Evolutionary conservation across 192 early-diverging fungal genomes (phyloP), one percentile per base, ranked within the genome.

Genomic region (Mortierella antarctica): DNA sequence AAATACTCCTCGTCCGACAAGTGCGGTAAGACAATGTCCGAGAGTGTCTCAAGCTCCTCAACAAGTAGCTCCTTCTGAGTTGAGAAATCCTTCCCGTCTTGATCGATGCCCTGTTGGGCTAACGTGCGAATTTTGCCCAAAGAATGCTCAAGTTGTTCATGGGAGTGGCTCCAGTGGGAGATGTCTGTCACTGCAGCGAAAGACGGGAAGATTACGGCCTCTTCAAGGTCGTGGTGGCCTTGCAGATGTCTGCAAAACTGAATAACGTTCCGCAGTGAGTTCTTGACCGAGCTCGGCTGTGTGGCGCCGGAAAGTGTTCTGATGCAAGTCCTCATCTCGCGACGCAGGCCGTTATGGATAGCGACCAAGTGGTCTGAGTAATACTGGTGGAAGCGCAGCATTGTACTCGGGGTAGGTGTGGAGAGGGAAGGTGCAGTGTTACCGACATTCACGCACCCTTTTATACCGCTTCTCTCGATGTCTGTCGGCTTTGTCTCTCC

Each of bases 11-110:
- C 77, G 39, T 80, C 77, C 39, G 51, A 52, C 9, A 80, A 55
- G 47, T 80, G 77, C 41, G 77, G 77, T 23, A 80, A 49, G 49
- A 80, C 77, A 58, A 80, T 80, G 42, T 80, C 77, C 1, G 77
- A 80, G 11, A 80, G 70, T 8, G 61, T 67, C 42, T 80, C 65
- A 21, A 80, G 48, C 47, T 80, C 65, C 2, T 72, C 70, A 8
- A 72, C 21, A 4, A 80, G 45, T 7, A 14, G 48, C 41, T 48
- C 40, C 51, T 72, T 80, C 12, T 80, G 57, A 10, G 57, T 14
- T 0, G 49, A n/a, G 50, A 80, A 80, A 7, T 68, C 65, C 18
- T 62, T 53, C 54, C 69, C 77, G 11, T 63, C 62, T 21, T 80
- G 77, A 17, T 80, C 77, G 39, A 80, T 52, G 7, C 77, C 77